Base-by-base conservation (phyloP, 352 stramenopile species). In the Phytophthora agathidicida region DNA sequence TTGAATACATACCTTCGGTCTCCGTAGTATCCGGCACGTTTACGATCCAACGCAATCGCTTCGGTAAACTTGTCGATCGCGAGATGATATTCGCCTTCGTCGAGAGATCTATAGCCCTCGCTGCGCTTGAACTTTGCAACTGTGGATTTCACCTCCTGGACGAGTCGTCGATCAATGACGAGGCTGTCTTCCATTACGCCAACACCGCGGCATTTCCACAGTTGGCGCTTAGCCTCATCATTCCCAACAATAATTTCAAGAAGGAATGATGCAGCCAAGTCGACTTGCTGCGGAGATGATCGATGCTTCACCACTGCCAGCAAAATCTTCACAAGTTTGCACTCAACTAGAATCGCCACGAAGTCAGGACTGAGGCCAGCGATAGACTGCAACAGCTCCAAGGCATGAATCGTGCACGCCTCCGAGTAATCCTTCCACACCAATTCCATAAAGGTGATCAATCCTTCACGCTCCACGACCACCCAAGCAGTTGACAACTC, bases 61-160 rank as follows among this genome's bases (percentile, higher is more conserved):
- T 96, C 88, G 4, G 92, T 93, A 70, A 98, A 98, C 39, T 97
- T 97, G 28, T 85, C 83, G 44, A 98, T 96, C 19, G 95, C 95
- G 10, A 89, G 54, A 6, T 74, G 73, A 63, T 95, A 97, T 53
- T 98, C 83, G 9, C 89, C 87, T 22, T 80, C 64, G 60, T 97
- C 94, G 44, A 98, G 91, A 64, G 93, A 93, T 31, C 80, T 81
- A 60, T 97, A 96, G 28, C 95, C 95, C 77, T 98, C 90, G 17
- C 73, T 92, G 51, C 73, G 65, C 49, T 86, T 86, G 35, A 75
- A 84, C 38, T 86, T 86, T 16, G 73, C 76, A 51, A 86, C 70
- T 27, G 73, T 83, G n/a, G 68, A 72, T 39, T 86, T 86, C n/a
- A 86, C 56, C 42, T 86, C 76, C 52, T 86, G 76, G 2, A 86